Base-by-base conservation (phyloP, 2,329 filamentous ascomycete species). In the Aureobasidium mangrovei region DNA sequence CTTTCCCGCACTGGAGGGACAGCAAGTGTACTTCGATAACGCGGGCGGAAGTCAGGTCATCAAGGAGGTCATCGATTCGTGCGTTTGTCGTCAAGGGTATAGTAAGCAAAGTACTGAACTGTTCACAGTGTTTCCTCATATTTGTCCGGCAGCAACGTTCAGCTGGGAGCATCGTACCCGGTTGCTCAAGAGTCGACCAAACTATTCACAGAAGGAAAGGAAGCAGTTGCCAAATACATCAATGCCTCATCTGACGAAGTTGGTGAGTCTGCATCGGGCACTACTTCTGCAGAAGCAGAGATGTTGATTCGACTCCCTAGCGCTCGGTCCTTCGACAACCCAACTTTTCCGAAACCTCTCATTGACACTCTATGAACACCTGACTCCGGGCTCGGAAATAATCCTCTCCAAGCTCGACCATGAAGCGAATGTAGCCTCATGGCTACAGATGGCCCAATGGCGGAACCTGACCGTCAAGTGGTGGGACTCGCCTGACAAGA, bases 21-120 rank as follows among this genome's bases (percentile, higher is more conserved):
- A 82, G 44, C 85, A 89, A 63, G 75, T 90, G 47, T 89, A 80
- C 65, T 79, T 91, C 60, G 86, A 91, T 64, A 91, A 91, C 64
- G 87, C 85, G 8, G 86, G 86, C 18, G 86, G 86, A 36, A 87
- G 82, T 63, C 86, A 91, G 63, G 76, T 81, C 1, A 70, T 91
- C 3, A 79, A 78, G 28, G 73, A 77, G 12, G 87, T 88, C 12
- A 81, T 85, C 56, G 78, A 85, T 54, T 77, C 79, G 82, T 86
- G 66, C 69, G 77, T 69, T 45, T 41, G 32, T 28, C 8, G 3
- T 4, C 12, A 9, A 49, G 33, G 10, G 26, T 28, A n/a, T 7
- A 10, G 4, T 48, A 7, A 18, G 26, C 3, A n/a, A 27, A 40
- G 4, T 26, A 18, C 36, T 24, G 6, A 27, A 36, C 8, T 4